phyloP scores from a whole-genome alignment of 2,329 filamentous ascomycete genomes.

The Pseudocercospora pini-densiflorae region DNA sequence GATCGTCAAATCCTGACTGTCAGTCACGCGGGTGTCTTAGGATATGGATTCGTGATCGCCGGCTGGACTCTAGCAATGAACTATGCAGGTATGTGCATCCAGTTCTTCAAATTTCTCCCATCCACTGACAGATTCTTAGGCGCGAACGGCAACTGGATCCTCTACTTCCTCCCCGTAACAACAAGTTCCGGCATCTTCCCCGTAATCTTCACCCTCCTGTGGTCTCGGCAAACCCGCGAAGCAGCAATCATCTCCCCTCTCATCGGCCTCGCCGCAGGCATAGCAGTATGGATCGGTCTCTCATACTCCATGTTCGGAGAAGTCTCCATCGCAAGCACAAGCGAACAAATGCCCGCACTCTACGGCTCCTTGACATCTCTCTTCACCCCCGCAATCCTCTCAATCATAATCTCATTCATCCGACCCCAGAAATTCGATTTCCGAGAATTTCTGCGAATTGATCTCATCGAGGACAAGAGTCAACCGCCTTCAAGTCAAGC shows the following conservation, averaged over 20 bases:
- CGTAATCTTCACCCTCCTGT: slow-evolving; percentile 49
- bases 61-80: slow-evolving; percentile 53
- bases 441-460: slow-evolving; percentile 53
- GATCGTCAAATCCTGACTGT: slow-evolving; percentile 49
- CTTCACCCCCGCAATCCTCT: slow-evolving; percentile 53
- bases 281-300: slow-evolving; percentile 50
- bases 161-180: slow-evolving; percentile 48
- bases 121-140: not conserved
- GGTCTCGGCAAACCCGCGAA: slow-evolving; percentile 51
- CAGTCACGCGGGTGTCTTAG: slow-evolving; percentile 51
- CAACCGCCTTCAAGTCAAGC: slow-evolving; percentile 1
- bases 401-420: slow-evolving; percentile 48
- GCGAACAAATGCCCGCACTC: slow-evolving; percentile 47
- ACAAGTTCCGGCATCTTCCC: slow-evolving; percentile 52
- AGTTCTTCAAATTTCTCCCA: not conserved
- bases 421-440: slow-evolving; percentile 46
- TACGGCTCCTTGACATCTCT: slow-evolving; percentile 53
- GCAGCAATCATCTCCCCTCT: slow-evolving; percentile 53
- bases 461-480: slow-evolving; percentile 48
- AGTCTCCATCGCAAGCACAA: slow-evolving; percentile 48
- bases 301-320: slow-evolving; percentile 46
- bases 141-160: slow-evolving; percentile 55
- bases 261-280: slow-evolving; percentile 48
- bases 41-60: slow-evolving; percentile 52
- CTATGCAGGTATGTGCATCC: slow-evolving; percentile 44